Percentiles rank a stretch among this genome's conserved stretches.
Evolutionary conservation across 108 stramenopile genomes (phyloP).

Genomic region (Schizochytrium sp.): DNA sequence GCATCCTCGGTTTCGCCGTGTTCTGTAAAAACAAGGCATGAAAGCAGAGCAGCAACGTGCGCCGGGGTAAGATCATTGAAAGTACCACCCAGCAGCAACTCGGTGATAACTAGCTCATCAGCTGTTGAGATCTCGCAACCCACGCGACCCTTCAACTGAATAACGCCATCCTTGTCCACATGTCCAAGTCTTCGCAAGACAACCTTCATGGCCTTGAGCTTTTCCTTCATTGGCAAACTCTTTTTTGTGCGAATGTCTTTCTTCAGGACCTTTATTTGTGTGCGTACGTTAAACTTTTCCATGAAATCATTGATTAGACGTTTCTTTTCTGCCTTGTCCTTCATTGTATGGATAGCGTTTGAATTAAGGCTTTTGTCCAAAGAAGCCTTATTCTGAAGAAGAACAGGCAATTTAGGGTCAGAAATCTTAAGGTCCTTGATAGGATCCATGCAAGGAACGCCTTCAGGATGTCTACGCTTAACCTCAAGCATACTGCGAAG

Average conservation of each 20-base stretch:
- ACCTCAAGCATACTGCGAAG: slow-evolving; percentile 84
- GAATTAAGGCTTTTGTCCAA: slow-evolving; percentile 19
- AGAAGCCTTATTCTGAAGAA: not conserved
- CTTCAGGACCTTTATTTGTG: slow-evolving; percentile 47
- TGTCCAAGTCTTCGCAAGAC: slow-evolving; percentile 93
- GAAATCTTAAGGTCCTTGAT: slow-evolving; percentile 88
- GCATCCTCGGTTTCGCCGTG: slow-evolving; percentile 62
- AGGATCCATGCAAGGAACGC: slow-evolving; percentile 89
- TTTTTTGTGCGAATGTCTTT: slow-evolving; percentile 72
- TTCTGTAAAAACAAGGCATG: slow-evolving; percentile 92
- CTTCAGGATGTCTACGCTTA: slow-evolving; percentile 78
- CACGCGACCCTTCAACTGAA: slow-evolving; percentile 97
- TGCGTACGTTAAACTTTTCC: slow-evolving; percentile 55
- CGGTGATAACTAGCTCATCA: slow-evolving; percentile 95
- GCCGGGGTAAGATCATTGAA: slow-evolving; percentile 94
- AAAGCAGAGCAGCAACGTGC: slow-evolving; percentile 89
- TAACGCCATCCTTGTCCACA: slow-evolving; percentile 90
- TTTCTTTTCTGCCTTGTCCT: not conserved
- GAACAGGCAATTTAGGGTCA: slow-evolving; percentile 73
- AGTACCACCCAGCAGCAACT: slow-evolving; percentile 92
- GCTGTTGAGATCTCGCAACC: slow-evolving; percentile 98
- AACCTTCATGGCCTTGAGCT: slow-evolving; percentile 92
- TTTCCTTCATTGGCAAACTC: slow-evolving; percentile 93
- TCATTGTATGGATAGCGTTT: slow-evolving; percentile 2
- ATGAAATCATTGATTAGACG: not conserved